Conservation (phyloP, 2,329 filamentous ascomycete species). For the Trichoderma citrinoviride region DNA sequence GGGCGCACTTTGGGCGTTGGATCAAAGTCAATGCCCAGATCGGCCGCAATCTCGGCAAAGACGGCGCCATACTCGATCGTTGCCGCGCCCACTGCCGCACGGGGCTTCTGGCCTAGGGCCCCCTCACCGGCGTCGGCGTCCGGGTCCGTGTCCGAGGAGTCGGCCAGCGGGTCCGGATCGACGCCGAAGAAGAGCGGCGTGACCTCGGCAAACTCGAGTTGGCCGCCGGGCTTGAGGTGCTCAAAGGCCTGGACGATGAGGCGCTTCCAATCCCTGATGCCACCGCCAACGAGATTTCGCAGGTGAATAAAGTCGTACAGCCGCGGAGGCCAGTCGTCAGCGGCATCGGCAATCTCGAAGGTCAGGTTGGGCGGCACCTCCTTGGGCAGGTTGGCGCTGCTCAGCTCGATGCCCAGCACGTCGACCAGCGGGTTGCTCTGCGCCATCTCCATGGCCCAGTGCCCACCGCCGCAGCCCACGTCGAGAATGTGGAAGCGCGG, state of each 20-base stretch:
- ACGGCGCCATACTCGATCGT: constrained; percentile 38
- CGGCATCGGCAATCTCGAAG: constrained; percentile 58
- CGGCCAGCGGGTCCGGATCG: constrained; percentile 28
- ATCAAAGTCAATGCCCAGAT: constrained; percentile 40
- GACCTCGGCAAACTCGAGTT: constrained; percentile 46
- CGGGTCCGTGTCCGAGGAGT: neutral
- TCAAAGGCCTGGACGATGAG: constrained; percentile 38
- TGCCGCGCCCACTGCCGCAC: constrained; percentile 27
- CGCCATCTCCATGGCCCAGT: constrained; percentile 46
- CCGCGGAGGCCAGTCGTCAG: constrained; percentile 43
- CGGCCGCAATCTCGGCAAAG: constrained; percentile 31
- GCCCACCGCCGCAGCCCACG: constrained; percentile 42
- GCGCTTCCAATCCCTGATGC: constrained; percentile 42
- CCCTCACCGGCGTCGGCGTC: neutral
- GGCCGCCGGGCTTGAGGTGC: constrained; percentile 44
- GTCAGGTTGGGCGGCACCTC: constrained; percentile 57
- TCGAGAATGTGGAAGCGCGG: constrained; percentile 39
- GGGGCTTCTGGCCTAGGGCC: neutral
- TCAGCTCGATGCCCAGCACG: constrained; percentile 43
- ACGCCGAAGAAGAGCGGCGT: constrained; percentile 42
- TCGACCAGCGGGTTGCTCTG: constrained; percentile 39
- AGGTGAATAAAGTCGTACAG: constrained; percentile 44
- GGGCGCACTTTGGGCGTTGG: constrained; percentile 37
- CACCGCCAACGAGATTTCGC: constrained; percentile 44
- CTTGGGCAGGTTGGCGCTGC: constrained; percentile 40